phyloP scores from a whole-genome alignment of 2,329 filamentous ascomycete genomes.

The Penicillium psychrosexuale region DNA sequence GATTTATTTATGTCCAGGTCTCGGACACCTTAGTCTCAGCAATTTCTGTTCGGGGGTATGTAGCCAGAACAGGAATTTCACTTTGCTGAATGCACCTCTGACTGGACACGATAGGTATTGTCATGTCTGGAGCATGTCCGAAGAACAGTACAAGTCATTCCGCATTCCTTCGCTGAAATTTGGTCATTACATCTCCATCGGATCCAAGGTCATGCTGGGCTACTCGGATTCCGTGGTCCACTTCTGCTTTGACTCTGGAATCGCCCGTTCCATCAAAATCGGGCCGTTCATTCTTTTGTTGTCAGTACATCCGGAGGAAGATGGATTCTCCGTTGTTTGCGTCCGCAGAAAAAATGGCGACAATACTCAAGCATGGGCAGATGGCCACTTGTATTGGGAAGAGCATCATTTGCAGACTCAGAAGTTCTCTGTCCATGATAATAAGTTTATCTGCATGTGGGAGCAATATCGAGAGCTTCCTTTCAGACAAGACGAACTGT shows the following conservation, averaged over 20 bases:
- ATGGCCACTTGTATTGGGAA: rapidly evolving
- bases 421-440: neutral
- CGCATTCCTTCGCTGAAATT: constrained; percentile 26
- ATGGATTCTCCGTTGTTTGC: constrained; percentile 19
- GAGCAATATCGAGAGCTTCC: neutral
- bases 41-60: constrained; percentile 3
- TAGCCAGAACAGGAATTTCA: neutral
- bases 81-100: neutral
- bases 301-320: constrained; percentile 14
- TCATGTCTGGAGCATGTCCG: constrained; percentile 30
- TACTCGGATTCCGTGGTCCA: constrained; percentile 21
- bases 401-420: neutral
- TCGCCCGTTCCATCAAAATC: constrained; percentile 15
- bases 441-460: neutral
- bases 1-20: constrained; percentile 2
- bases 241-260: constrained; percentile 20
- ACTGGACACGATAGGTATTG: constrained; percentile 23
- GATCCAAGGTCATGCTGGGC: constrained; percentile 22
- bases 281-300: constrained; percentile 11
- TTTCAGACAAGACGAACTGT: neutral
- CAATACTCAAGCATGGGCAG: neutral
- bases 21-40: constrained; percentile 7
- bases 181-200: constrained; percentile 19
- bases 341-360: neutral
- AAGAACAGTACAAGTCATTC: constrained; percentile 21